Evolutionary conservation across 345 rosid species (phyloP).

Genomic region (Hibiscus mutabilis): DNA sequence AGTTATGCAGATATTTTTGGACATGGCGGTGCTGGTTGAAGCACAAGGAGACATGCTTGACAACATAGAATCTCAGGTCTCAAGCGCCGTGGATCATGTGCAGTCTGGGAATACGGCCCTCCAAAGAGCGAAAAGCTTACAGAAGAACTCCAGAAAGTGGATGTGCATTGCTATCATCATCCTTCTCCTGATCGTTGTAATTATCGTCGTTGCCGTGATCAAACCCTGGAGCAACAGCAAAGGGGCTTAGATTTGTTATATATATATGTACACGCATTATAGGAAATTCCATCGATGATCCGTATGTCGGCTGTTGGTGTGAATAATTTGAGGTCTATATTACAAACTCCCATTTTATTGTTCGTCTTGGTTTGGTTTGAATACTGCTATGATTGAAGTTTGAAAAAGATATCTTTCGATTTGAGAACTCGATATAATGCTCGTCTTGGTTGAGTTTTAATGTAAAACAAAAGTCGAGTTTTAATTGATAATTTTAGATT

Average conservation of each 20-base stretch:
- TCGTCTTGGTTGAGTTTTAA: not conserved
- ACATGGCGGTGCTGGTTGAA: conserved; percentile 95
- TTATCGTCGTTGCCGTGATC: conserved; percentile 55
- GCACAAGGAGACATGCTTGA: conserved; percentile 94
- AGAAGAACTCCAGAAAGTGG: conserved; percentile 88
- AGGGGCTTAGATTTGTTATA: conserved; percentile 49
- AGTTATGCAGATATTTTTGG: conserved; percentile 68
- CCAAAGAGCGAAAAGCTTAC: conserved; percentile 64
- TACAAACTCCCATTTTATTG: not conserved
- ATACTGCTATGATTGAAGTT: not conserved
- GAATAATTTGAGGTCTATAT: conserved; percentile 5
- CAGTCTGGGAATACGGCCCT: conserved; percentile 77
- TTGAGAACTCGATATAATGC: not conserved
- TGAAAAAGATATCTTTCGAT: not conserved
- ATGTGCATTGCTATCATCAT: conserved; percentile 84
- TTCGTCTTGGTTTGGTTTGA: not conserved
- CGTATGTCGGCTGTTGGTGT: conserved; percentile 14
- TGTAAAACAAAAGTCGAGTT: too few relatives aligned
- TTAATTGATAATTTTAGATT: too few relatives aligned
- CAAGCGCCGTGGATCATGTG: conserved; percentile 89
- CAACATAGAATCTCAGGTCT: conserved; percentile 92
- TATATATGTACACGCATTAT: conserved; percentile 12
- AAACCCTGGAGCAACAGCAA: conserved; percentile 75
- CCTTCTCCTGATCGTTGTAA: conserved; percentile 66
- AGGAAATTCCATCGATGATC: conserved; percentile 11